These are phyloP conservation scores for Beauveria brongniartii DNA, from an alignment of 2,329 filamentous ascomycete genomes.

Conservation along the genomic window DNA sequence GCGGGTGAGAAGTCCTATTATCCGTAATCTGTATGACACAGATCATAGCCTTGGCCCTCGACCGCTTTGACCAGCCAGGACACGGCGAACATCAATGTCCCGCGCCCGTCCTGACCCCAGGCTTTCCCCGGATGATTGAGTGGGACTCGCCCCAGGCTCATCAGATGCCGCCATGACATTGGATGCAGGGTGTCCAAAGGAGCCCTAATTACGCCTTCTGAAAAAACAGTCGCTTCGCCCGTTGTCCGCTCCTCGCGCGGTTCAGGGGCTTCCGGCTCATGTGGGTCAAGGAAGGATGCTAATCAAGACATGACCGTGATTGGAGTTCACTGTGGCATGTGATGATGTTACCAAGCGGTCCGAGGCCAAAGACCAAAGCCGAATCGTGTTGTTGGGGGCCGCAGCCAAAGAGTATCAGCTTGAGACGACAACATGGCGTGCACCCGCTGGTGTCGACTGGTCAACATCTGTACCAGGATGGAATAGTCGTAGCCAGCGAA, in stretches of 20 bases:
- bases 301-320: not conserved
- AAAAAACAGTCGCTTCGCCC: not conserved
- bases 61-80: not conserved
- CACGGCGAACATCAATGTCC: conserved; percentile 7
- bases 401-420: not conserved
- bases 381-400: not conserved
- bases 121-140: conserved; percentile 4
- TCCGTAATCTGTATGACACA: not conserved
- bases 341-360: not conserved
- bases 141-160: not conserved
- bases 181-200: not conserved
- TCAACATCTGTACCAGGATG: not conserved
- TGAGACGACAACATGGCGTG: not conserved
- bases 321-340: not conserved
- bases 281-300: no score
- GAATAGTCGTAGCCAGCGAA: not conserved
- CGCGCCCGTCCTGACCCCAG: conserved; percentile 5
- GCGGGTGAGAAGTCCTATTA: not conserved
- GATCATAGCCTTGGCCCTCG: not conserved
- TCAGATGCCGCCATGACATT: not conserved
- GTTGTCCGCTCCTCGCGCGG: not conserved
- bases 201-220: not conserved
- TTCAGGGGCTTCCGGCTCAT: no score
- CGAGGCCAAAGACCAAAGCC: not conserved
- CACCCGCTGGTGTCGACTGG: not conserved